Conservation (phyloP, 257 asterid species). For the Anisodus tanguticus region DNA sequence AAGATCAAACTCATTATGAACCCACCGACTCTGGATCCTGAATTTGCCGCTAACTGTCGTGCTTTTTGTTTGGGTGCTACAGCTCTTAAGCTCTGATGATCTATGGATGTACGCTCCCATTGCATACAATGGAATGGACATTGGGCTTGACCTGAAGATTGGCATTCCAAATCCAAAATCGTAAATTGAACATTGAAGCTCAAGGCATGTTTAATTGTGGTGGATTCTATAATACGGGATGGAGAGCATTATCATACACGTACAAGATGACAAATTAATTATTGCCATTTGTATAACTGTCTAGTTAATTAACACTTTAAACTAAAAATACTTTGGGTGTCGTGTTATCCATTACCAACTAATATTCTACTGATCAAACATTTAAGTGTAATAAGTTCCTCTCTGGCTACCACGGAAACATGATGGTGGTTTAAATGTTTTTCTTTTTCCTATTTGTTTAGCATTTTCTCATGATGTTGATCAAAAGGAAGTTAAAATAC, state of each 20-base stretch:
- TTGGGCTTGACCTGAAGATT: constrained; percentile 58
- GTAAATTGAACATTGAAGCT: background rate
- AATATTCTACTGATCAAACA: constrained; percentile 17
- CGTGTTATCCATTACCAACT: background rate
- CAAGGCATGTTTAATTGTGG: background rate
- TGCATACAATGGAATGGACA: constrained; percentile 85
- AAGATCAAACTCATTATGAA: constrained; percentile 3
- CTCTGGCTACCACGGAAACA: constrained; percentile 3
- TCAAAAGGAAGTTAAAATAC: background rate
- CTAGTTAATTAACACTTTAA: constrained; percentile 10
- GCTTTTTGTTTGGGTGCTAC: constrained; percentile 23
- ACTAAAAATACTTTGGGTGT: constrained; percentile 3
- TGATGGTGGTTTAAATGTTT: background rate
- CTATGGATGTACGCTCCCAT: constrained; percentile 95
- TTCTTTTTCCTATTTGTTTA: background rate
- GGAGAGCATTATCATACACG: constrained; percentile 21
- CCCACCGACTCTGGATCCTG: background rate
- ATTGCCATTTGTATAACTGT: constrained; percentile 11
- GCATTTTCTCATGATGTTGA: background rate
- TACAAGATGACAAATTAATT: constrained; percentile 16
- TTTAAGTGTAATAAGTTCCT: constrained; percentile 22
- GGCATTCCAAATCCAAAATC: constrained; percentile 18
- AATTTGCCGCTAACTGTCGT: background rate
- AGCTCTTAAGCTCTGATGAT: constrained; percentile 90
- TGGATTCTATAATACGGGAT: background rate